phyloP scores from a whole-genome alignment of 1,139 yeast species.

The Lodderomyces beijingensis region DNA sequence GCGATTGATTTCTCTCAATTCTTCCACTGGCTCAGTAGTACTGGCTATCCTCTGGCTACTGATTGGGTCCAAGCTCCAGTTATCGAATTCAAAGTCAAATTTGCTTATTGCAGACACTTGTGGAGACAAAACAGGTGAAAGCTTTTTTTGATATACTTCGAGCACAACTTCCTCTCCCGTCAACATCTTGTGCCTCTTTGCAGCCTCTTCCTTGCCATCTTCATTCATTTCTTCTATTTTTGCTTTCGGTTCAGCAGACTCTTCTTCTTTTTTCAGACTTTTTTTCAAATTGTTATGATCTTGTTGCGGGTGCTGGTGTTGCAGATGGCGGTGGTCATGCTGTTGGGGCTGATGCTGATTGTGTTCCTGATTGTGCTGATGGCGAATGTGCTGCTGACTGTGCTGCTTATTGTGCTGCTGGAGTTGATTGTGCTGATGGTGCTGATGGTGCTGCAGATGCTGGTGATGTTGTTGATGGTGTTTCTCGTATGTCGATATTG shows the following conservation, averaged over 20 bases:
- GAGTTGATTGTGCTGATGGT: too few species aligned
- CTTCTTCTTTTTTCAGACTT: background rate
- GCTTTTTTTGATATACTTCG: constrained; percentile 5
- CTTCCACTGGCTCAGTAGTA: too few species aligned
- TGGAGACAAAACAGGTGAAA: background rate
- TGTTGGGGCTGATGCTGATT: background rate
- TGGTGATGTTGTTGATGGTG: too few species aligned
- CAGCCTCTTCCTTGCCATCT: background rate
- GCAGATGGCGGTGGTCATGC: too few species aligned
- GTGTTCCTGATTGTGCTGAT: too few species aligned
- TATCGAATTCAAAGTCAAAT: constrained; percentile 8
- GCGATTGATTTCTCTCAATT: too few species aligned
- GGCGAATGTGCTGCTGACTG: constrained; percentile 3
- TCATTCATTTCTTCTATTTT: constrained; percentile 1
- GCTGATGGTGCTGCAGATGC: too few species aligned
- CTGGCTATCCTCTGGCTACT: too few species aligned
- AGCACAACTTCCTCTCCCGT: constrained; percentile 2
- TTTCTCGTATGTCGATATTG: constrained; percentile 3
- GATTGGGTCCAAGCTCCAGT: constrained; percentile 6
- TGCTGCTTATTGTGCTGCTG: background rate
- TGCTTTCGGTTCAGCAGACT: background rate
- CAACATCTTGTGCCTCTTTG: too few species aligned
- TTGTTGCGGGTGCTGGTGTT: too few species aligned
- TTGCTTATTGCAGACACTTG: constrained; percentile 1
- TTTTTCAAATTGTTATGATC: background rate